Conservation (phyloP, 2,329 filamentous ascomycete genomes). For the Elsinoe australis region DNA sequence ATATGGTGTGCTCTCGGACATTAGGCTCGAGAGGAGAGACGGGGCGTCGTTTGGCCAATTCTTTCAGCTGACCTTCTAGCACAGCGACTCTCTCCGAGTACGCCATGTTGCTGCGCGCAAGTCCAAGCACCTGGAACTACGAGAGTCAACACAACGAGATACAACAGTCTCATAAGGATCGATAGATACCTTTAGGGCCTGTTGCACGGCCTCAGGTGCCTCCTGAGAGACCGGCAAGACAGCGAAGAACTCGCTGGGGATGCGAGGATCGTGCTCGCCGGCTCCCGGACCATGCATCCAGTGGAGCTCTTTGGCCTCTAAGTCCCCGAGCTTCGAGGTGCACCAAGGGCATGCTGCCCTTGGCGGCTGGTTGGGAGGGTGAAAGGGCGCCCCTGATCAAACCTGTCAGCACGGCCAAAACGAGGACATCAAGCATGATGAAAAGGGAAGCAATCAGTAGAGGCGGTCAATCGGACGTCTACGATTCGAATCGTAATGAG, state of each 20-base stretch:
- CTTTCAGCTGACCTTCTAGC: background rate
- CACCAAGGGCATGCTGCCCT: constrained; percentile 42
- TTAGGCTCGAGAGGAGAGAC: too few relatives aligned
- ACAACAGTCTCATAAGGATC: background rate
- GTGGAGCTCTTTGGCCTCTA: constrained; percentile 34
- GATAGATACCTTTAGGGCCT: background rate
- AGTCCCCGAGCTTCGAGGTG: constrained; percentile 29
- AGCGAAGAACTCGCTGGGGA: constrained; percentile 38
- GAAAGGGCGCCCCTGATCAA: constrained; percentile 39
- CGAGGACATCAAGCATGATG: background rate
- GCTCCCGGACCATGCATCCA: constrained; percentile 38
- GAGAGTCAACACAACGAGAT: background rate
- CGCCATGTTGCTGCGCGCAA: background rate
- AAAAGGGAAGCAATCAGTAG: too few relatives aligned
- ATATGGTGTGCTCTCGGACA: too few relatives aligned
- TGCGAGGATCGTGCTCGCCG: constrained; percentile 37
- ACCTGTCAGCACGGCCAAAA: background rate
- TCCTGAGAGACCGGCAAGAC: constrained; percentile 35
- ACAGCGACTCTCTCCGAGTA: background rate
- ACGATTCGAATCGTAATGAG: too few relatives aligned
- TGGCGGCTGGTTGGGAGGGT: constrained; percentile 35
- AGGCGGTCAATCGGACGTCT: too few relatives aligned
- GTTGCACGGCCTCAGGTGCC: background rate
- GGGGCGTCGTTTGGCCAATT: too few relatives aligned
- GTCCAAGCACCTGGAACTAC: background rate